Evolutionary conservation across 306 rosid species (phyloP).

Genomic region (Rubus parviflorus): DNA sequence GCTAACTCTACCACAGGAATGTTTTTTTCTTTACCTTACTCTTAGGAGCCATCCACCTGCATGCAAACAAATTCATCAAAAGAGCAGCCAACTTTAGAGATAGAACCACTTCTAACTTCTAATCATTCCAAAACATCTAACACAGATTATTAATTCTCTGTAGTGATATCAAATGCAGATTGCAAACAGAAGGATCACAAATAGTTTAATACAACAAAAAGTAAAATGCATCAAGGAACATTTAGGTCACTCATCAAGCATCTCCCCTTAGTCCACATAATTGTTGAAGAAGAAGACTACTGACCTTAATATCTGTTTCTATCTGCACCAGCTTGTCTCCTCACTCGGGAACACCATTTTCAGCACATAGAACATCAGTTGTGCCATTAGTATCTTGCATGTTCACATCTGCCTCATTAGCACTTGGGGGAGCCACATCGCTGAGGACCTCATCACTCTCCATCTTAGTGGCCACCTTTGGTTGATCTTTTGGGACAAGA

Average conservation of each 20-base stretch:
- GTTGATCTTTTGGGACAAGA: conserved; percentile 58
- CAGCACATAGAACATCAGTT: conserved; percentile 47
- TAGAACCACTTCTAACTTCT: background rate
- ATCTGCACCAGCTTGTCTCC: conserved; percentile 77
- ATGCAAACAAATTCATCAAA: conserved; percentile 2
- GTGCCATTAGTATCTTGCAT: conserved; percentile 80
- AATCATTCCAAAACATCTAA: background rate
- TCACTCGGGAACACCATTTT: conserved; percentile 57
- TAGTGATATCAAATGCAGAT: background rate
- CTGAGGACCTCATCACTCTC: conserved; percentile 63
- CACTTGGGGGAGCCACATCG: background rate
- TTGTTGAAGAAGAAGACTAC: background rate
- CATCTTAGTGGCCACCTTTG: conserved; percentile 57
- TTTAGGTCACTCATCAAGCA: background rate
- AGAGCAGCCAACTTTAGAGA: background rate
- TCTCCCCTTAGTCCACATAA: background rate
- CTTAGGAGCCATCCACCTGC: conserved; percentile 68
- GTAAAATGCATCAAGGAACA: background rate
- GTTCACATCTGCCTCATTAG: conserved; percentile 55
- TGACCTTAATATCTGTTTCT: conserved; percentile 81
- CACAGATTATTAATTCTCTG: background rate
- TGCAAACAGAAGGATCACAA: background rate
- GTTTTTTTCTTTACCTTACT: conserved; percentile 70
- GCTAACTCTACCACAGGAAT: conserved; percentile 63
- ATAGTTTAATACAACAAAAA: too few relatives aligned